A percentile compares a stretch with the other conserved stretches of the same genome.
These are phyloP conservation scores for Kluyveromyces sp. DNA, from an alignment of 1,139 yeast genomes.

Conservation along the genomic window DNA sequence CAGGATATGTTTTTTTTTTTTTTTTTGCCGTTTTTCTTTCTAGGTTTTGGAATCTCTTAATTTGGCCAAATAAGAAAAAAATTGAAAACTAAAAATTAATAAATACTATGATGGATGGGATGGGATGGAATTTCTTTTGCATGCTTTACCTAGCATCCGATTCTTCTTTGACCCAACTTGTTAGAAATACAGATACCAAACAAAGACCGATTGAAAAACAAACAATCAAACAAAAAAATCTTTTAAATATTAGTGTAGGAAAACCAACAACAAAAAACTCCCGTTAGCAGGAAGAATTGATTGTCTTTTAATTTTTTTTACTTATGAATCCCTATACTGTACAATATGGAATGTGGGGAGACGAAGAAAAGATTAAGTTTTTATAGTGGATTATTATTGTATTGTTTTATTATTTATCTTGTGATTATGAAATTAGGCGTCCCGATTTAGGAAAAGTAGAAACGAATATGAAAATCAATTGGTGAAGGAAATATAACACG, in stretches of 20 bases:
- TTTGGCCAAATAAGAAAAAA: too few relatives aligned
- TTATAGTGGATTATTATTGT: conserved; percentile 7
- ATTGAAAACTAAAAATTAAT: too few relatives aligned
- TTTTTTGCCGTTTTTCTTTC: too few relatives aligned
- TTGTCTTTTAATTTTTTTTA: not conserved
- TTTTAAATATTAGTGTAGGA: conserved; percentile 2
- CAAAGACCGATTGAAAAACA: too few relatives aligned
- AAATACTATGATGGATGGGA: too few relatives aligned
- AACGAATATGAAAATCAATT: not conserved
- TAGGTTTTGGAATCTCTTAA: too few relatives aligned
- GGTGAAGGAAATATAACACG: not conserved
- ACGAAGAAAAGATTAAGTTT: conserved; percentile 5
- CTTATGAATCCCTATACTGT: conserved; percentile 4
- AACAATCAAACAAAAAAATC: not conserved
- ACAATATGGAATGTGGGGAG: conserved; percentile 2
- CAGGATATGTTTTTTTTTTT: too few relatives aligned
- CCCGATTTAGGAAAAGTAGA: not conserved
- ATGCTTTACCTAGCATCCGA: too few relatives aligned
- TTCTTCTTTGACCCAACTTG: too few relatives aligned
- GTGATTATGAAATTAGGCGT: not conserved
- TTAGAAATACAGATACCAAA: too few relatives aligned
- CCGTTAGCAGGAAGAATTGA: not conserved
- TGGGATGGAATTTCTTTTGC: too few relatives aligned
- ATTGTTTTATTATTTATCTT: conserved; percentile 6
- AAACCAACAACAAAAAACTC: not conserved